These are phyloP conservation scores for Clavariopsis aquatica DNA, from an alignment of 495 filamentous ascomycete species.

Conservation along the genomic window DNA sequence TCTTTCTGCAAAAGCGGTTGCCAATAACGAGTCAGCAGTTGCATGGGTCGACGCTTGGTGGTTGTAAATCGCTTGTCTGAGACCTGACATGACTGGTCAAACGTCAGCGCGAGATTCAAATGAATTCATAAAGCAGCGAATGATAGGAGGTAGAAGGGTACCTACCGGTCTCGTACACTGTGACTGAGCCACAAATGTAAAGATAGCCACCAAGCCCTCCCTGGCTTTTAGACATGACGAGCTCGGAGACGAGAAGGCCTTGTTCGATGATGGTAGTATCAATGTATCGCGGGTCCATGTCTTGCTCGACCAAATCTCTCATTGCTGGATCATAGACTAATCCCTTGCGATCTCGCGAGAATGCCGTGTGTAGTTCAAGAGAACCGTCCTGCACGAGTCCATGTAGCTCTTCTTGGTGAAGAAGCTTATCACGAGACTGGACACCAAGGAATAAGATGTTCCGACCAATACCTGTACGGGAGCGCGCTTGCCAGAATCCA, in stretches of 20 bases:
- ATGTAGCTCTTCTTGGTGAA: conserved; percentile 54
- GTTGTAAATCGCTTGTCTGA: conserved; percentile 54
- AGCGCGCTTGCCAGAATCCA: conserved; percentile 53
- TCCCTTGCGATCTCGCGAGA: conserved; percentile 52
- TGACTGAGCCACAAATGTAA: conserved; percentile 56
- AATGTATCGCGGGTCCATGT: conserved; percentile 55
- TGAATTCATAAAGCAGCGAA: too few relatives aligned
- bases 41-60: conserved; percentile 52
- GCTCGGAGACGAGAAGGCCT: conserved; percentile 50
- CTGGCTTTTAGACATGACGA: conserved; percentile 56
- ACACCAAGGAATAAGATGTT: conserved; percentile 56
- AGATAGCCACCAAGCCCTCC: conserved; percentile 55
- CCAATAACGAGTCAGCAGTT: conserved; percentile 50
- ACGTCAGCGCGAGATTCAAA: too few relatives aligned
- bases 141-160: background rate
- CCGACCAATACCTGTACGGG: conserved; percentile 45
- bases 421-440: conserved; percentile 54
- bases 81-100: conserved; percentile 54
- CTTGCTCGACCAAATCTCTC: conserved; percentile 49
- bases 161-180: conserved; percentile 51
- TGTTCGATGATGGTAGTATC: conserved; percentile 54
- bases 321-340: conserved; percentile 49
- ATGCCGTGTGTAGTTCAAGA: conserved; percentile 54
- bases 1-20: conserved; percentile 55
- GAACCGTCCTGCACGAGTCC: conserved; percentile 51